Conservation (phyloP, 441 rosid genomes). For the Rhodomyrtus psidioides region DNA sequence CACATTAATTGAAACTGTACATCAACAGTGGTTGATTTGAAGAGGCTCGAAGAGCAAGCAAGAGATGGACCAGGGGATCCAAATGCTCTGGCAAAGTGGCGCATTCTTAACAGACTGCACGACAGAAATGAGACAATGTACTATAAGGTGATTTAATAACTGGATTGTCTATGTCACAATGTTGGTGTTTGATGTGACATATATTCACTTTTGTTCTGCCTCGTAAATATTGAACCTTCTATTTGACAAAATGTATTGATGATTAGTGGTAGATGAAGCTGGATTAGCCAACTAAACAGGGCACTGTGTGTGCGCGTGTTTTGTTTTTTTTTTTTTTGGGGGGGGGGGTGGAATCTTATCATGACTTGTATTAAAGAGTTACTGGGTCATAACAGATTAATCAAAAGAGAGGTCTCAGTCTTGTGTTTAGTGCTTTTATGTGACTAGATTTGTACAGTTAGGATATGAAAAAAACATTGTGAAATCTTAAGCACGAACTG, state of each 20-base stretch:
- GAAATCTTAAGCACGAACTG: background rate
- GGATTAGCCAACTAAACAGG: background rate
- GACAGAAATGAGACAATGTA: constrained; percentile 99
- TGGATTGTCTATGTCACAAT: background rate
- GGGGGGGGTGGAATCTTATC: background rate
- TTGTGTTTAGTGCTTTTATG: background rate
- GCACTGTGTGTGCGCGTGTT: background rate
- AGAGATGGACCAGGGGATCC: constrained; percentile 98
- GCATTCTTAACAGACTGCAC: constrained; percentile 90
- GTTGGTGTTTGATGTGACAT: background rate
- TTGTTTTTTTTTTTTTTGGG: background rate
- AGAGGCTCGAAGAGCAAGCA: constrained; percentile 89
- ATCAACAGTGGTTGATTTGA: constrained; percentile 76
- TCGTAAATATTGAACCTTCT: background rate
- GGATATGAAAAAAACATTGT: background rate
- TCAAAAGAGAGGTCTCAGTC: background rate
- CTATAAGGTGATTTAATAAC: constrained; percentile 42
- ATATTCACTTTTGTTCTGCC: background rate
- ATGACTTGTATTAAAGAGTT: background rate
- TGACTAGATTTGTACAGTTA: background rate
- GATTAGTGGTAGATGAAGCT: background rate
- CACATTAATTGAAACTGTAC: background rate
- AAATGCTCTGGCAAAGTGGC: constrained; percentile 91
- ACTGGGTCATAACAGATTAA: background rate
- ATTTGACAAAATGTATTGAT: background rate